A percentile compares a stretch with the other conserved stretches of the same genome.
phyloP scores from a whole-genome alignment of 192 early-diverging fungal species.

The Backusella morwellensis region DNA sequence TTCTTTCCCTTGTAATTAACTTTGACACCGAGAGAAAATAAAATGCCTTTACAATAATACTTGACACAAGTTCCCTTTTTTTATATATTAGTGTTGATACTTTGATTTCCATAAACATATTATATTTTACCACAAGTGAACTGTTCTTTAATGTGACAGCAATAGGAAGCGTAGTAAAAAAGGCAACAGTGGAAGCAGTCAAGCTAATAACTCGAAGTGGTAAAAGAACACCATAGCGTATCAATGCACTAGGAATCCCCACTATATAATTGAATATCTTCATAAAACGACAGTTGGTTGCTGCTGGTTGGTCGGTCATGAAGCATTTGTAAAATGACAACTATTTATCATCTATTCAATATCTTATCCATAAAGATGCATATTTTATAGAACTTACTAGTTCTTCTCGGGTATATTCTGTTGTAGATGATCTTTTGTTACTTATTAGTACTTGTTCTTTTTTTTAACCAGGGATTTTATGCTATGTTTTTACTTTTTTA shows the following conservation, averaged over 20 bases:
- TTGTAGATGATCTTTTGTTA: neutral
- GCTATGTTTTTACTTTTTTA: neutral
- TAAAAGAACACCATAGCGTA: slow-evolving; percentile 23
- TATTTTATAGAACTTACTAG: slow-evolving; percentile 3
- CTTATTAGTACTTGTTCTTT: neutral
- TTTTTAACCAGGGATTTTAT: neutral
- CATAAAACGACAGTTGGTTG: neutral
- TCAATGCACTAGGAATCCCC: slow-evolving; percentile 14
- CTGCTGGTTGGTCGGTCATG: neutral
- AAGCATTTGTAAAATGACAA: slow-evolving; percentile 20
- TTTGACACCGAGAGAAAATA: slow-evolving; percentile 20
- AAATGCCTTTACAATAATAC: slow-evolving; percentile 23
- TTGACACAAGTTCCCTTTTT: slow-evolving; percentile 21
- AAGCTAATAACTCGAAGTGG: slow-evolving; percentile 10
- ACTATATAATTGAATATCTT: neutral
- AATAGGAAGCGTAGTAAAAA: slow-evolving; percentile 21
- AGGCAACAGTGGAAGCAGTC: slow-evolving; percentile 10
- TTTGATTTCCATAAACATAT: neutral
- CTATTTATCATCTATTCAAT: neutral
- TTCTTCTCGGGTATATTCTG: slow-evolving; percentile 19
- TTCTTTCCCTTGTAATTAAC: slow-evolving; percentile 17
- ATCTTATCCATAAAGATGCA: neutral
- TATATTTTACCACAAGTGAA: slow-evolving; percentile 16
- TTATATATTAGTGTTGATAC: neutral
- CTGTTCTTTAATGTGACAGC: slow-evolving; percentile 21